These are phyloP conservation scores for Aegilops umbellulata DNA, from an alignment of 176 grass and related monocot genomes.

Conservation along the genomic window DNA sequence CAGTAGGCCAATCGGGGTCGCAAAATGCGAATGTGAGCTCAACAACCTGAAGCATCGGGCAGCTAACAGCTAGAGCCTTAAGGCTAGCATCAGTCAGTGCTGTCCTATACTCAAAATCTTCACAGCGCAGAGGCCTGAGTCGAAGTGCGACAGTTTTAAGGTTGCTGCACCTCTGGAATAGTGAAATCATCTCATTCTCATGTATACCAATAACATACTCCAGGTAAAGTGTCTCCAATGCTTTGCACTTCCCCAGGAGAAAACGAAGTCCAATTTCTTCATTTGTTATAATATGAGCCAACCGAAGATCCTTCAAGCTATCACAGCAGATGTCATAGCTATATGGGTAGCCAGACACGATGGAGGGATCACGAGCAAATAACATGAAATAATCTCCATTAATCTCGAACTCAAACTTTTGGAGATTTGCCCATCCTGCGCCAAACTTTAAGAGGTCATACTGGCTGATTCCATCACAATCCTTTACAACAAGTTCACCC, in stretches of 20 bases:
- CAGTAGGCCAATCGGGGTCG: neutral
- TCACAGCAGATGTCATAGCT: constrained; percentile 21
- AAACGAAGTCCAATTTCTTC: constrained; percentile 32
- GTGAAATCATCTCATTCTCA: constrained; percentile 49
- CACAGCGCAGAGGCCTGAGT: neutral
- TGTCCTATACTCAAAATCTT: neutral
- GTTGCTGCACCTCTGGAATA: constrained; percentile 44
- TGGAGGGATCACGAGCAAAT: neutral
- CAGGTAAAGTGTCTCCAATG: constrained; percentile 42
- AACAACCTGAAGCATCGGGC: constrained; percentile 53
- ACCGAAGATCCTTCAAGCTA: constrained; percentile 41
- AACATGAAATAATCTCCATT: constrained; percentile 32
- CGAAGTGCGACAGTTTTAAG: constrained; percentile 48
- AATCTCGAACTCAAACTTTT: constrained; percentile 55
- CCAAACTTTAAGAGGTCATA: constrained; percentile 59
- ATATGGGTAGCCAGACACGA: neutral
- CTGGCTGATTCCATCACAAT: constrained; percentile 47
- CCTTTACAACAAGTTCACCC: constrained; percentile 50
- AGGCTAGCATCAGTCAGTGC: constrained; percentile 56
- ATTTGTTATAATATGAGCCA: constrained; percentile 34
- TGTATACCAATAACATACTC: constrained; percentile 34
- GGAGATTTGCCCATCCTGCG: constrained; percentile 50
- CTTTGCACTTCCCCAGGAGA: constrained; percentile 29
- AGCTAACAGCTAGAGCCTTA: constrained; percentile 34
- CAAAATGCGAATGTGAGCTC: constrained; percentile 46